A percentile compares a stretch with the other conserved stretches of the same genome.
These are phyloP conservation scores for Erodium trifolium DNA, from an alignment of 441 rosid genomes.

Conservation along the genomic window DNA sequence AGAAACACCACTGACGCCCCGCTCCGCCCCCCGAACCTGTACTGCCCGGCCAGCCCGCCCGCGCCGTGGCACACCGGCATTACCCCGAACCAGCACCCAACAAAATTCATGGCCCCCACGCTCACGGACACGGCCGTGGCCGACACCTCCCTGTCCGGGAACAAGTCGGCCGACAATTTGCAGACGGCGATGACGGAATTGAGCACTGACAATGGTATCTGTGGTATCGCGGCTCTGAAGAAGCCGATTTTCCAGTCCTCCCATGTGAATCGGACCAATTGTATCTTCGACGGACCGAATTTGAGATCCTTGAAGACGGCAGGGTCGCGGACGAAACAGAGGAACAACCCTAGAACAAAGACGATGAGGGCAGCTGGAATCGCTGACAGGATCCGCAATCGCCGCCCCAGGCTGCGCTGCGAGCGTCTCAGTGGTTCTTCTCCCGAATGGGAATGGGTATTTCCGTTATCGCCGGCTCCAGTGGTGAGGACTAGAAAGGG, in stretches of 20 bases:
- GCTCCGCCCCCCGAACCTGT: slow-evolving; percentile 59
- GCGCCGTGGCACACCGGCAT: slow-evolving; percentile 87
- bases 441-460: slow-evolving; percentile 7
- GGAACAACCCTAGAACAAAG: slow-evolving; percentile 37
- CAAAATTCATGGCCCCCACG: slow-evolving; percentile 61
- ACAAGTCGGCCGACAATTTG: slow-evolving; percentile 56
- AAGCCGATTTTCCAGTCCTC: slow-evolving; percentile 75
- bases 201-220: slow-evolving; percentile 57
- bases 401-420: slow-evolving; percentile 14
- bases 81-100: slow-evolving; percentile 79
- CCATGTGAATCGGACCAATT: slow-evolving; percentile 44
- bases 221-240: slow-evolving; percentile 59
- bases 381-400: slow-evolving; percentile 39
- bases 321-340: slow-evolving; percentile 56
- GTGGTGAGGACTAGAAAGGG: slow-evolving; percentile 48
- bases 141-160: slow-evolving; percentile 53
- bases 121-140: slow-evolving; percentile 53
- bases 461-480: slow-evolving; percentile 41
- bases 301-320: slow-evolving; percentile 35
- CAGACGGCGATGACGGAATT: slow-evolving; percentile 77
- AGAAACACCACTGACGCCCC: slow-evolving; percentile 52
- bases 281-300: slow-evolving; percentile 57
- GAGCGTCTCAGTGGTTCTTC: neutral
- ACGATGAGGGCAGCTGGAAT: slow-evolving; percentile 61
- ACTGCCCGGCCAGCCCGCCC: slow-evolving; percentile 69